Evolutionary conservation across 1,139 yeast species (phyloP), one percentile per base, ranked within the genome.

Genomic region (Blastobotrys elegans): DNA sequence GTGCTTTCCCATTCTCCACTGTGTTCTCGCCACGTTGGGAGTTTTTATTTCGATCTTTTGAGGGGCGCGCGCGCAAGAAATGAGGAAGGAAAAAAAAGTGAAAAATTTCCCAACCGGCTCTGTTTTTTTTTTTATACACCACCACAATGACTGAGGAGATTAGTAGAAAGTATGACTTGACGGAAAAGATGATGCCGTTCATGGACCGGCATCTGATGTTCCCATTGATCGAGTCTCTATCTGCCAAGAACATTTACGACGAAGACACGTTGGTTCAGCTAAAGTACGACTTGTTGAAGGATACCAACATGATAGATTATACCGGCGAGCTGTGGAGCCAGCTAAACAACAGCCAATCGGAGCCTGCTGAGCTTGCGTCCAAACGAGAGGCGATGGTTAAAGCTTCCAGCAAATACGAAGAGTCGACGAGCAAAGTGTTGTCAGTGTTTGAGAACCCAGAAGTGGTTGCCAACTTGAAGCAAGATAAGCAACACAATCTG

Each of bases 121-220:
- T 17, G 10, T n/a, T n/a, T n/a, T n/a, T n/a, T n/a, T n/a, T n/a
- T n/a, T n/a, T n/a, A 24, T 7, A 20, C 7, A 40, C 31, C 29
- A 14, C 2, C 2, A 44, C 24, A 18, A 44, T 37, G 42, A 39
- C 37, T 32, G 47, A 37, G 48, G 60, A 53, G 21, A 52, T 56
- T 43, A 57, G 59, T 40, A 44, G 52, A 34, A 56, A 57, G 50
- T 74, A 74, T 62, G 83, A 79, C 55, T 65, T 79, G 57, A 76
- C 82, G 13, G 68, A 69, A 47, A 73, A 73, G 61, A 63, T 79
- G 53, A 65, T 75, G 55, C 78, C 77, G 40, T 79, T 76, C 57
- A 64, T 80, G 57, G 85, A 80, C 62, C 72, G 83, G 56, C 82
- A 78, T 56, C 65, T 79, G 60, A 68, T 74, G 50, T 77, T 73